Percentiles rank a stretch among this genome's conserved stretches.
These are phyloP conservation scores for Aspergillus indologenus DNA, from an alignment of 495 filamentous ascomycete species.

Conservation along the genomic window DNA sequence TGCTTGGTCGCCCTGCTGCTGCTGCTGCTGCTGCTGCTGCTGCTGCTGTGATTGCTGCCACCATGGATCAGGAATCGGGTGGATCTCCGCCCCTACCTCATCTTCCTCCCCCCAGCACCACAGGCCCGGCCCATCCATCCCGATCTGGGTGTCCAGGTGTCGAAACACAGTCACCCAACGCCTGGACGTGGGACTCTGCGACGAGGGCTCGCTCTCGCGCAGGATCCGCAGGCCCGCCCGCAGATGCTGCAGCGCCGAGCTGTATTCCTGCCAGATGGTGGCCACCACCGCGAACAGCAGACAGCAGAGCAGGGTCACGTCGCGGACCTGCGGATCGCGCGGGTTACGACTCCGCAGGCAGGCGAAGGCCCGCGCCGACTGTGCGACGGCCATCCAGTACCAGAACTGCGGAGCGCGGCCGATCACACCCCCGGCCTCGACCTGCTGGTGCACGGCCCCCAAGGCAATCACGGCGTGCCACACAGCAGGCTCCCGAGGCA, in stretches of 20 bases:
- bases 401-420: background rate
- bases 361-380: background rate
- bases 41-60: background rate
- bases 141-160: slow-evolving; percentile 10
- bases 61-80: background rate
- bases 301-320: slow-evolving; percentile 7
- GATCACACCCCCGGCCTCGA: background rate
- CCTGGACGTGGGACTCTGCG: background rate
- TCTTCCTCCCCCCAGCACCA: background rate
- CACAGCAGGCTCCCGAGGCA: background rate
- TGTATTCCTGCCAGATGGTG: background rate
- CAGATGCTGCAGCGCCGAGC: slow-evolving; percentile 1
- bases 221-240: slow-evolving; percentile 4
- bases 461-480: background rate
- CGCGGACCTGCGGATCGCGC: background rate
- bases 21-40: background rate
- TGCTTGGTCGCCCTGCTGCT: background rate
- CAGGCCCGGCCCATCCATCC: background rate
- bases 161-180: slow-evolving; percentile 1
- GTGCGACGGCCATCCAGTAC: background rate
- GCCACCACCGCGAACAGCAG: slow-evolving; percentile 4
- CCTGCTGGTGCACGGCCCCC: background rate
- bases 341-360: background rate
- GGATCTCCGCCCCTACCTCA: background rate
- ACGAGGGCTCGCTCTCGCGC: background rate